phyloP scores from a whole-genome alignment of 305 asterid genomes.

The Fraxinus greggii region DNA sequence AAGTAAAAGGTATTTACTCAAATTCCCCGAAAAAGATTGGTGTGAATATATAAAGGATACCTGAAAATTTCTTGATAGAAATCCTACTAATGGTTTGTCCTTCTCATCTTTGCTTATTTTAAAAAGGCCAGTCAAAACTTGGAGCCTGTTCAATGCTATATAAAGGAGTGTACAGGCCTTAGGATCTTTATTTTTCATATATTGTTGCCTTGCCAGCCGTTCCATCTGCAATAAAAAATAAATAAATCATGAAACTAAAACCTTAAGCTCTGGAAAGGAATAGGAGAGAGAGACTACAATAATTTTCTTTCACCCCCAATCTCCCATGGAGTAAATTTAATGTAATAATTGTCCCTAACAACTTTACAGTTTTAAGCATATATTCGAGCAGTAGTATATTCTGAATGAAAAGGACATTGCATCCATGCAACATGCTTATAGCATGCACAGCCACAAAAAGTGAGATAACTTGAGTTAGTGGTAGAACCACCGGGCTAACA shows the following conservation, averaged over 20 bases:
- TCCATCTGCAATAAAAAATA: conserved; percentile 67
- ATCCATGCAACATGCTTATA: neutral
- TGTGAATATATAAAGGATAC: conserved; percentile 35
- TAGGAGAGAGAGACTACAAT: neutral
- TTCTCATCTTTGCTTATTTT: conserved; percentile 94
- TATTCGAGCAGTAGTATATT: conserved; percentile 13
- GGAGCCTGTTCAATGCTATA: conserved; percentile 84
- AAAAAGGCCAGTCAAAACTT: conserved; percentile 95
- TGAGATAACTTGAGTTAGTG: neutral
- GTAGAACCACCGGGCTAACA: neutral
- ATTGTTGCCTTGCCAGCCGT: conserved; percentile 82
- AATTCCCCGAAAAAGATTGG: conserved; percentile 11
- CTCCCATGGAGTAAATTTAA: neutral
- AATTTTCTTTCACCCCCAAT: neutral
- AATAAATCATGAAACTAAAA: neutral
- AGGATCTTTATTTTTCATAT: conserved; percentile 87
- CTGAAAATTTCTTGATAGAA: conserved; percentile 91
- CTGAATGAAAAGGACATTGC: neutral
- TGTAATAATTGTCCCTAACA: neutral
- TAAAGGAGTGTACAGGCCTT: conserved; percentile 92
- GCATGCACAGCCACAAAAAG: conserved; percentile 3
- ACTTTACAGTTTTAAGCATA: neutral
- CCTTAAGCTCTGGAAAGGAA: neutral
- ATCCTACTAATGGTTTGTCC: conserved; percentile 87
- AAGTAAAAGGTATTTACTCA: conserved; percentile 1